Percentiles rank a stretch among this genome's conserved stretches.
Evolutionary conservation across 2,329 filamentous ascomycete species (phyloP).

Genomic region (Paraphoma chrysanthemicola): DNA sequence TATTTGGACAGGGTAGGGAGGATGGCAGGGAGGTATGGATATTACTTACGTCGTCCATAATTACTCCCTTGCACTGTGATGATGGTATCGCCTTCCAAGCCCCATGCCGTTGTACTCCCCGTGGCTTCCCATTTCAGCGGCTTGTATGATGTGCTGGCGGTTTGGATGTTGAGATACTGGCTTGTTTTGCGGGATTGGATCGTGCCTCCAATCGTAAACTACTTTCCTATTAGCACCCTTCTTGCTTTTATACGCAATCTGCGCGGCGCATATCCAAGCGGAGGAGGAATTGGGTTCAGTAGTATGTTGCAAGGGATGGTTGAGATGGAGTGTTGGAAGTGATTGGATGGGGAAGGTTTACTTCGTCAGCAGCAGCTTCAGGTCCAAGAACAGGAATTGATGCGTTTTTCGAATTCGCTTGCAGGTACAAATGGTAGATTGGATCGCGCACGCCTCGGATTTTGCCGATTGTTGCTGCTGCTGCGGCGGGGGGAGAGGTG

Average conservation of each 20-base stretch:
- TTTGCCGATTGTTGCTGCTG: slow-evolving; percentile 55
- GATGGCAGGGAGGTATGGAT: no score
- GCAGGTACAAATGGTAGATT: slow-evolving; percentile 62
- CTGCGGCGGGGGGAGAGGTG: slow-evolving; percentile 1
- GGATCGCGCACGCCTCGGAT: slow-evolving; percentile 59
- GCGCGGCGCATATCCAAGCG: no score
- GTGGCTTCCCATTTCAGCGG: slow-evolving; percentile 55
- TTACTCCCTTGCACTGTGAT: slow-evolving; percentile 55
- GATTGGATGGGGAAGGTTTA: background rate
- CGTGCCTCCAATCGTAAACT: slow-evolving; percentile 57
- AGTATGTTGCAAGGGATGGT: no score
- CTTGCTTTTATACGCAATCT: no score
- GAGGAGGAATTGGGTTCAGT: no score
- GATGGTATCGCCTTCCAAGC: slow-evolving; percentile 57
- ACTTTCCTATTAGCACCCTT: no score
- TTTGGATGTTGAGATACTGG: slow-evolving; percentile 57
- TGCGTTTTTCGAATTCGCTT: slow-evolving; percentile 53
- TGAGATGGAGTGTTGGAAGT: no score
- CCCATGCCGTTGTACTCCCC: slow-evolving; percentile 58
- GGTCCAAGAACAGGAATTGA: slow-evolving; percentile 60
- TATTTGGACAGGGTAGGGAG: no score
- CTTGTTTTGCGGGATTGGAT: slow-evolving; percentile 60
- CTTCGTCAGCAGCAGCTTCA: slow-evolving; percentile 56
- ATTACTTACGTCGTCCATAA: slow-evolving; percentile 51
- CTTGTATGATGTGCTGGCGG: slow-evolving; percentile 59